Evolutionary conservation across 169 alveolate genomes (phyloP), one percentile per base, ranked within the genome.

Genomic region (Plasmodium billcollinsi): DNA sequence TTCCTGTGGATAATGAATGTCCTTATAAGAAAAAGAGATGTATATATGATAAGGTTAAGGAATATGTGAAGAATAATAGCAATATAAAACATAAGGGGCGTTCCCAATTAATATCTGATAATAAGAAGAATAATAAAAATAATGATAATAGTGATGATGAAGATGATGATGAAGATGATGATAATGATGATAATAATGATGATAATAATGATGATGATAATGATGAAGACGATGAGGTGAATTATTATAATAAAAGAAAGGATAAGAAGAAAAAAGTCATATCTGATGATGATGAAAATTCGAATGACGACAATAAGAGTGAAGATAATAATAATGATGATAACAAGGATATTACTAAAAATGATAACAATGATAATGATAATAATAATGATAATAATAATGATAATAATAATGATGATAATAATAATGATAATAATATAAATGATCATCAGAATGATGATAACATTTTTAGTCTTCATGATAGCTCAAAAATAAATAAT

Each of bases 1-100:
- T 74, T 33, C 61, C 91, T 54, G 65, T 80, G 54, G 71, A 83
- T 88, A 78, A 74, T 70, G 90, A 91, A 58, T 45, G 93, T 78
- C 90, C 93, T 59, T 75, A 89, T 88, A 85, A 74, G 54, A 65
- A 90, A 59, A 74, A 56, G 75, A 86, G 89, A 59, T 62, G 94
- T 74, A 33, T 69, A 24, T 80, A 93, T 88, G 63, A 93, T 85
- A 65, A 92, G 88, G 59, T 73, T 66, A 39, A 65, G 70, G 92
- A 88, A 66, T 20, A 67, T 75, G 12, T 78, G 73, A 62, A 78
- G 74, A 65, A 88, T 78, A 45, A 74, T 63, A 74, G 39, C 56
- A 58, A 39, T 85, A 56, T 58, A 47, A 50, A 83, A 62, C 47
- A 39, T 39, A 39, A 39, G 47, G 47, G 47, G 0, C 47, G 47